Evolutionary conservation across 768 basidiomycete species (phyloP).

Genomic region (Serendipita sp.): DNA sequence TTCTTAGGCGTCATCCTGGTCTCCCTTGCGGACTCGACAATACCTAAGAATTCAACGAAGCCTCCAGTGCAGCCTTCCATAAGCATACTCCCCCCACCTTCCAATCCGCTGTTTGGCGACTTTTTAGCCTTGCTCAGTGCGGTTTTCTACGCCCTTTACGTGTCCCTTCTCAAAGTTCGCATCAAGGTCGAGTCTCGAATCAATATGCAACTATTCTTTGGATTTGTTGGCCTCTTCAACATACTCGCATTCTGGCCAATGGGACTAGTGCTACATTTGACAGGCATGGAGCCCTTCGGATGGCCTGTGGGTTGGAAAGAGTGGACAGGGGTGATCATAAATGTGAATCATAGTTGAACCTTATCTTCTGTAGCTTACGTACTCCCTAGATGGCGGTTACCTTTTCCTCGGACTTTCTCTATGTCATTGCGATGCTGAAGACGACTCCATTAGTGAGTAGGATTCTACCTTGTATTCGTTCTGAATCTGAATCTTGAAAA

Average conservation of each 20-base stretch:
- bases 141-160: conserved; percentile 75
- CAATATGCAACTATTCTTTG: conserved; percentile 91
- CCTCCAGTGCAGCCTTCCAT: background rate
- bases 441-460: conserved; percentile 60
- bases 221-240: conserved; percentile 83
- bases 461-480: background rate
- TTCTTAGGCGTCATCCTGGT: conserved; percentile 76
- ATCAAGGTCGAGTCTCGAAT: conserved; percentile 68
- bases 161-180: conserved; percentile 76
- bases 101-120: conserved; percentile 53
- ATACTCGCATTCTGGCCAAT: conserved; percentile 61
- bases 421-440: conserved; percentile 86
- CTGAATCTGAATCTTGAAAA: background rate
- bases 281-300: conserved; percentile 59
- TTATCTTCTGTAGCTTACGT: background rate
- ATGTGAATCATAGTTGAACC: conserved; percentile 26
- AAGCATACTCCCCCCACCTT: conserved; percentile 10
- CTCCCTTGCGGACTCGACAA: conserved; percentile 62
- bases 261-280: conserved; percentile 57
- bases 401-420: conserved; percentile 68
- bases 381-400: conserved; percentile 61
- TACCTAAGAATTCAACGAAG: conserved; percentile 15
- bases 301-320: conserved; percentile 39
- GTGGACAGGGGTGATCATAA: conserved; percentile 36
- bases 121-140: conserved; percentile 74